Percentiles rank a stretch among this genome's conserved stretches.
Evolutionary conservation across 2,329 filamentous ascomycete genomes (phyloP).

Genomic region (Aspergillus arachidicola): DNA sequence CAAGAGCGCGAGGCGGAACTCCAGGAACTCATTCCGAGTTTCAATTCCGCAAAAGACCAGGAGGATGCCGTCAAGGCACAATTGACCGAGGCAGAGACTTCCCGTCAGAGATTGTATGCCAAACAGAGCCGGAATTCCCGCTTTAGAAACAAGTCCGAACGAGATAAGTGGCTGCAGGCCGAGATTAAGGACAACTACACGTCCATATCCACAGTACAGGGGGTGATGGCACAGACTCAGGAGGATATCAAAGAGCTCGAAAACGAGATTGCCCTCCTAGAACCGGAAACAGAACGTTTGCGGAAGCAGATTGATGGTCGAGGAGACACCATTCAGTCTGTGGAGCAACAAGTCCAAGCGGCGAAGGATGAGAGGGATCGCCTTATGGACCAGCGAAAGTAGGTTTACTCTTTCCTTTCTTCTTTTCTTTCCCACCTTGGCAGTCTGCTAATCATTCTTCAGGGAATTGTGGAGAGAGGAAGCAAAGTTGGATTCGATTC

Average conservation of each 20-base stretch:
- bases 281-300: conserved; percentile 71
- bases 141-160: conserved; percentile 84
- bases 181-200: conserved; percentile 80
- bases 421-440: neutral
- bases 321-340: conserved; percentile 70
- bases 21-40: conserved; percentile 72
- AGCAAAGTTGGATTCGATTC: conserved; percentile 78
- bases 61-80: conserved; percentile 72
- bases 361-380: conserved; percentile 79
- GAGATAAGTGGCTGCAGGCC: conserved; percentile 77
- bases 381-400: conserved; percentile 81
- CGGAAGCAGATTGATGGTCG: conserved; percentile 77
- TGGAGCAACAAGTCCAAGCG: conserved; percentile 72
- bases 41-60: conserved; percentile 70
- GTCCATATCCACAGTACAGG: conserved; percentile 77
- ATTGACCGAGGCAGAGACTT: conserved; percentile 74
- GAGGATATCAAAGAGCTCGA: conserved; percentile 79
- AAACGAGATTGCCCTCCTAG: conserved; percentile 69
- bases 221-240: conserved; percentile 78
- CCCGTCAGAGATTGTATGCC: conserved; percentile 77
- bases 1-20: conserved; percentile 76
- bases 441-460: conserved; percentile 15
- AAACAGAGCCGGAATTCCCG: conserved; percentile 89
- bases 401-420: conserved; percentile 18
- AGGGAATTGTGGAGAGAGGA: conserved; percentile 81